Evolutionary conservation across 768 basidiomycete species (phyloP), one percentile per base, ranked within the genome.

Genomic region (Artomyces pyxidatus): DNA sequence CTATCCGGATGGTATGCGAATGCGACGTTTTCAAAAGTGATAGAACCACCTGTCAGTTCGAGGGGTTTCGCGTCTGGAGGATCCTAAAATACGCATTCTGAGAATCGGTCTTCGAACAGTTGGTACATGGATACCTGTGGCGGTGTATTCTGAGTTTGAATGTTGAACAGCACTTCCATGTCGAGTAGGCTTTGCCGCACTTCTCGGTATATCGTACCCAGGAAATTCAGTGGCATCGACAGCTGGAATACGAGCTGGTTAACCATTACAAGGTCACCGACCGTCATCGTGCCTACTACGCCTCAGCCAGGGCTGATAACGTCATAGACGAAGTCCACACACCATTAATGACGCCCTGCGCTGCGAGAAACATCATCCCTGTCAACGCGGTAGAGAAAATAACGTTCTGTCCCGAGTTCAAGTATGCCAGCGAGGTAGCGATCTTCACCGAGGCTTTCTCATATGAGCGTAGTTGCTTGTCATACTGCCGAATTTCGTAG

Each of bases 171-270:
- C 1, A 89, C 81, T 52, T 97, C 95, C 94, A 99, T 97, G 64
- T 99, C 96, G 41, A 99, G 76, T 37, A 99, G 68, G 62, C 92
- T 95, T 62, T 99, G 96, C 37, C 93, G 75, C 67, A 98, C 80
- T 63, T 99, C 96, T 42, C 96, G 89, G 61, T 99, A 99, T 45
- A 99, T 94, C 2, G 93, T 90, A 1, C 91, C 96, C 51, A 99
- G 71, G 69, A 99, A 99, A 68, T 98, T 98, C 52, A 99, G 80
- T 3, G 96, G 96, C 27, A 98, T 70, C 0, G 93, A 96, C 0
- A 99, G 71, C 61, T 99, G 96, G 72, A 99, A 99, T 28, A 98
- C 92, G 22, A 99, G 76, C 62, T 97, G 95, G 65, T 99, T 99
- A 58, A 96, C 87, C 95, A 99, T 98, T 57, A 99, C 96, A 12